Conservation (phyloP, 345 rosid genomes). For the Salix arbutifolia region DNA sequence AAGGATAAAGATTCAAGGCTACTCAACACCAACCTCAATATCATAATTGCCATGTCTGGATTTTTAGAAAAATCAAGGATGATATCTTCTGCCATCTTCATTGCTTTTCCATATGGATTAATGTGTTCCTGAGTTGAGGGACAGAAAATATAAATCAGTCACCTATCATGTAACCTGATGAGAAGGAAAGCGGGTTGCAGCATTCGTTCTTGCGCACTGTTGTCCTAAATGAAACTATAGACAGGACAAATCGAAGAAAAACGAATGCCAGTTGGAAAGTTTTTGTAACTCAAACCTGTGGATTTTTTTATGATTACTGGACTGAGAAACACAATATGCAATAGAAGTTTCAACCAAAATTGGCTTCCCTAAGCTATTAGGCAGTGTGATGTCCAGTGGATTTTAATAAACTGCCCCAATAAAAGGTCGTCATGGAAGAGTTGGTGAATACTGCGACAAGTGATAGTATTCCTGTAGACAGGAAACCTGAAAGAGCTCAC, state of each 20-base stretch:
- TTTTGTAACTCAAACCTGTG: slow-evolving; percentile 50
- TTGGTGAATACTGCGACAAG: no score
- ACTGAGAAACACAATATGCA: not conserved
- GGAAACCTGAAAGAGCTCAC: no score
- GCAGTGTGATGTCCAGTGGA: no score
- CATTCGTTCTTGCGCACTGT: not conserved
- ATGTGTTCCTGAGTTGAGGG: slow-evolving; percentile 56
- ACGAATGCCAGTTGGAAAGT: not conserved
- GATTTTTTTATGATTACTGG: slow-evolving; percentile 19
- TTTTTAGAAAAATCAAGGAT: slow-evolving; percentile 84
- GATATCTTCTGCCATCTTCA: slow-evolving; percentile 98
- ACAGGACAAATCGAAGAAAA: not conserved
- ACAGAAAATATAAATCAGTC: slow-evolving; percentile 1
- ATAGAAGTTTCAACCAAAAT: no score
- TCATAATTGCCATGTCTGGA: slow-evolving; percentile 89
- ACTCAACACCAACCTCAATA: slow-evolving; percentile 53
- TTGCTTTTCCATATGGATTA: slow-evolving; percentile 97
- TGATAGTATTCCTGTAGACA: no score
- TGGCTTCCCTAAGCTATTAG: no score
- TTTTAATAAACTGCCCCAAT: no score
- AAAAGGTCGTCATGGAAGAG: no score
- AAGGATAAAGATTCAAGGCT: not conserved
- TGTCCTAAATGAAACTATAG: not conserved
- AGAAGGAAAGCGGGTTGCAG: not conserved
- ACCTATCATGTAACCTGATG: not conserved